Evolutionary conservation across 331 rosid genomes (phyloP).

Genomic region (Malus hybrid): DNA sequence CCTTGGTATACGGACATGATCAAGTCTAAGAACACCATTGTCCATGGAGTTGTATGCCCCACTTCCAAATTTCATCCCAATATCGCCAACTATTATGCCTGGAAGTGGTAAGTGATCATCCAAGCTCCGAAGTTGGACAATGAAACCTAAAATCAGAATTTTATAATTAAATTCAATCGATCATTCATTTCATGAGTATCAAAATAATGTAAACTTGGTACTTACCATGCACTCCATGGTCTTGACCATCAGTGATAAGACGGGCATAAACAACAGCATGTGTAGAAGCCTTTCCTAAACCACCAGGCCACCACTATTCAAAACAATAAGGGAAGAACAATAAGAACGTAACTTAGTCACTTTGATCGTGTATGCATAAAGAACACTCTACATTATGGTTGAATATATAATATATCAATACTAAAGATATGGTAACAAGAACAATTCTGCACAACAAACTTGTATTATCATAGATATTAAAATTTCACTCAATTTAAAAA

Average conservation of each 20-base stretch:
- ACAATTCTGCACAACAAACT: neutral
- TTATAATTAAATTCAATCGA: slow-evolving; percentile 9
- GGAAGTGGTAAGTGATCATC: slow-evolving; percentile 87
- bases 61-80: slow-evolving; percentile 89
- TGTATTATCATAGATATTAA: neutral
- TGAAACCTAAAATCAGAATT: slow-evolving; percentile 54
- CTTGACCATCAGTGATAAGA: slow-evolving; percentile 65
- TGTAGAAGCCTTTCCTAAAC: slow-evolving; percentile 86
- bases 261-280: slow-evolving; percentile 87
- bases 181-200: neutral
- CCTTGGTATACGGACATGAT: slow-evolving; percentile 86
- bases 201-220: slow-evolving; percentile 6
- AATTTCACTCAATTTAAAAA: neutral
- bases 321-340: slow-evolving; percentile 16
- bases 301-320: slow-evolving; percentile 99
- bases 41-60: slow-evolving; percentile 95
- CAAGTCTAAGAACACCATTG: slow-evolving; percentile 78
- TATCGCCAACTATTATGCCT: slow-evolving; percentile 85
- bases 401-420: neutral
- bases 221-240: slow-evolving; percentile 89
- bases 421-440: neutral
- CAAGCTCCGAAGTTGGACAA: slow-evolving; percentile 93
- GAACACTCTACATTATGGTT: neutral
- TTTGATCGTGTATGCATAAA: neutral
- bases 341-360: slow-evolving; percentile 20